phyloP scores from a whole-genome alignment of 495 filamentous ascomycete species.

The Tuber calosporum region DNA sequence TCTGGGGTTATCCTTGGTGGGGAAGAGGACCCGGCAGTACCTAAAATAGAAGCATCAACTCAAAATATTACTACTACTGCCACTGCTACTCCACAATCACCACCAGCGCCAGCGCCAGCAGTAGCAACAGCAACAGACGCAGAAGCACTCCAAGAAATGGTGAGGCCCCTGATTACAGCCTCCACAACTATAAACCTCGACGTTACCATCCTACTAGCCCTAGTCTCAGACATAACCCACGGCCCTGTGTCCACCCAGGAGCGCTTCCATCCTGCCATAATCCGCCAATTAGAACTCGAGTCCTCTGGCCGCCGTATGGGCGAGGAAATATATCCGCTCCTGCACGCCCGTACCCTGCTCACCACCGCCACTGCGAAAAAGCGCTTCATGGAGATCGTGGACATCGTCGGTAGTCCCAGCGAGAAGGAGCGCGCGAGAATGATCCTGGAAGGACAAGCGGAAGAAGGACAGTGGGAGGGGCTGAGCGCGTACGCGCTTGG shows the following conservation, averaged over 20 bases:
- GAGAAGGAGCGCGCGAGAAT: slow-evolving; percentile 43
- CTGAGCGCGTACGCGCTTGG: not conserved
- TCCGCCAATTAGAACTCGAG: slow-evolving; percentile 43
- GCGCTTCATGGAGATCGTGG: slow-evolving; percentile 45
- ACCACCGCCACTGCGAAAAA: slow-evolving; percentile 43
- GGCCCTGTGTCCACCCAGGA: slow-evolving; percentile 39
- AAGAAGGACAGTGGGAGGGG: slow-evolving; percentile 14
- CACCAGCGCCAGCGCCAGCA: not conserved
- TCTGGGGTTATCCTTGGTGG: not conserved
- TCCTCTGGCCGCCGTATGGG: slow-evolving; percentile 40
- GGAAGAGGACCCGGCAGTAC: not conserved
- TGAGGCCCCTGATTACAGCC: not conserved
- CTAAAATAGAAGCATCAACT: not conserved
- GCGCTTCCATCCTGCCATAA: slow-evolving; percentile 42
- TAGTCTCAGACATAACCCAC: slow-evolving; percentile 46
- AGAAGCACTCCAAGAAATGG: not conserved
- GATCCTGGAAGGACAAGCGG: slow-evolving; percentile 32
- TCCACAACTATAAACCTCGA: slow-evolving; percentile 42
- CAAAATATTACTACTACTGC: not conserved
- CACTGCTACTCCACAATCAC: not conserved
- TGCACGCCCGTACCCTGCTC: slow-evolving; percentile 43
- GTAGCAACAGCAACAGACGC: not conserved
- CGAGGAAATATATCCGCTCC: slow-evolving; percentile 42
- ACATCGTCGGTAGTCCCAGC: slow-evolving; percentile 43
- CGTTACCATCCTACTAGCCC: slow-evolving; percentile 44